Evolutionary conservation across 441 rosid genomes (phyloP), one percentile per base, ranked within the genome.

Genomic region (Adansonia rubrostipa): DNA sequence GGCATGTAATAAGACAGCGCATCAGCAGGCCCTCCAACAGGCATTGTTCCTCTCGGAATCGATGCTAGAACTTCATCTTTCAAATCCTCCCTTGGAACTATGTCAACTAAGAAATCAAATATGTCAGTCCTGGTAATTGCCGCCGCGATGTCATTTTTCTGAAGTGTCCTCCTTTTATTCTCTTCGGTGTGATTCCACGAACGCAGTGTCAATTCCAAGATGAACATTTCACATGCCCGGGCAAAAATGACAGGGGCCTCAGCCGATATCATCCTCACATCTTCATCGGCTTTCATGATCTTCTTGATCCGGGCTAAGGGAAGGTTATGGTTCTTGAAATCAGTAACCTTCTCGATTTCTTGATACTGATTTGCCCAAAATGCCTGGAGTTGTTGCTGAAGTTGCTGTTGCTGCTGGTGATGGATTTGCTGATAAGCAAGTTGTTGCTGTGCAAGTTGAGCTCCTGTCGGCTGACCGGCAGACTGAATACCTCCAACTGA

Each of bases 1-100:
- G 98, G 94, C 89, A 92, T 84, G 81, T 92, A 91, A 78, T 90
- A 93, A 1, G 98, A 88, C 50, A 92, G 82, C 10, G 84, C 82
- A 79, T 91, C 97, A 72, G 90, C 86, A 72, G 92, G 88, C 24
- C 89, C 93, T 13, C 88, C 95, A 67, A 87, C 88, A 0, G 96
- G 96, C 83, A 89, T 86, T 9, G 87, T 71, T 13, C 93, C 97
- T 45, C 95, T 88, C 0, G 98, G 90, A 45, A 93, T 86, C 36
- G 94, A 85, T 19, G 92, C 92, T 51, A 95, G 86, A 9, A 89
- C 94, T 81, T 87, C 90, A n/a, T 87, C 88, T 58, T 82, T 87
- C 81, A 84, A 54, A 77, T 87, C 90, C 78, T 85, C 90, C 74
- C 90, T 81, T 1, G 90, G 90, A 63, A 87, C 88, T 22, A 85